Percentiles rank a stretch among this genome's conserved stretches.
Conservation (phyloP, 2,329 filamentous ascomycete species). For the Botrytis deweyae region DNA sequence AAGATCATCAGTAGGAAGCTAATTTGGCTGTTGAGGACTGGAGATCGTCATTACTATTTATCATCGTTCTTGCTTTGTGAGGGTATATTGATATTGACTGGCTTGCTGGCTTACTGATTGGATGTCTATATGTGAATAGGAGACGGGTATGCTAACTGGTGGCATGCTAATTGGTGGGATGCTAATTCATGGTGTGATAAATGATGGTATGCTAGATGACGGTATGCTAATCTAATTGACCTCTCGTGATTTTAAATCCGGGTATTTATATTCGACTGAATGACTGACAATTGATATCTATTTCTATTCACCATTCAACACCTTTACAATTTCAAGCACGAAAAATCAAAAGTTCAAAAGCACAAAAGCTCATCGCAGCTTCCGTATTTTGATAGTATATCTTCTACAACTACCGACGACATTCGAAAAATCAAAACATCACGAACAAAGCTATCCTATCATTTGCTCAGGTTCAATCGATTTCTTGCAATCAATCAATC, state of each 20-base stretch:
- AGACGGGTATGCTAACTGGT: background rate
- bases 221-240: background rate
- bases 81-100: background rate
- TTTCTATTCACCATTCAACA: background rate
- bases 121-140: background rate
- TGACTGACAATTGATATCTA: background rate
- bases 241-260: background rate
- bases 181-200: background rate
- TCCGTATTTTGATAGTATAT: background rate
- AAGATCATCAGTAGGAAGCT: background rate
- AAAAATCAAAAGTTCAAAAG: background rate
- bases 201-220: background rate
- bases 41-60: background rate
- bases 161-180: background rate
- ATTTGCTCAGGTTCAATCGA: background rate
- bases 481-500: background rate
- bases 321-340: background rate
- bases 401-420: background rate
- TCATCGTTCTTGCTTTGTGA: background rate
- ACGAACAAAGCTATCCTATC: background rate
- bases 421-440: background rate
- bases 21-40: background rate
- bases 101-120: background rate
- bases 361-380: background rate
- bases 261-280: background rate